Conservation (phyloP, 164 flowering plant species). For the Aristolochia contorta region DNA sequence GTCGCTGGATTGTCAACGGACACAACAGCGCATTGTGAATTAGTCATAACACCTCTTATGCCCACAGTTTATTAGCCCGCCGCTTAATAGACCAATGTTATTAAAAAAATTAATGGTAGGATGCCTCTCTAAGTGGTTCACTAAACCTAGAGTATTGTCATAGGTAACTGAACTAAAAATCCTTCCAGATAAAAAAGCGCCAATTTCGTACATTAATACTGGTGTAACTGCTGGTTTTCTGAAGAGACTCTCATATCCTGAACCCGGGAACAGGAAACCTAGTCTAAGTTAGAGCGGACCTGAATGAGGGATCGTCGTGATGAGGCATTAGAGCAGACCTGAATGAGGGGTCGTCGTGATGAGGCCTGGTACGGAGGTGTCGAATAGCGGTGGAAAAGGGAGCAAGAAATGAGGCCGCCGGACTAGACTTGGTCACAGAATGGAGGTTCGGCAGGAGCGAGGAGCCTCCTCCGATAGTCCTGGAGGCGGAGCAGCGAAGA, state of each 20-base stretch:
- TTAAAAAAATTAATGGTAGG: too few species aligned
- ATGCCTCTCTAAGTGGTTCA: too few species aligned
- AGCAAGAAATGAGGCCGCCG: background rate
- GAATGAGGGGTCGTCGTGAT: conserved; percentile 9
- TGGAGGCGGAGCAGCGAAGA: background rate
- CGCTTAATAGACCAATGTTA: too few species aligned
- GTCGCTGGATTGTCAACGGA: too few species aligned
- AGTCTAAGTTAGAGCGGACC: conserved; percentile 7
- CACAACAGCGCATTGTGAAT: too few species aligned
- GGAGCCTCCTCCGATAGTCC: too few species aligned
- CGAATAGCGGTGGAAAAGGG: conserved; percentile 10
- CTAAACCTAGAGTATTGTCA: too few species aligned
- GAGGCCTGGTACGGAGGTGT: conserved; percentile 15
- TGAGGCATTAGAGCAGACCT: conserved; percentile 12
- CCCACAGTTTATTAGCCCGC: too few species aligned
- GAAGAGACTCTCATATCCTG: too few species aligned
- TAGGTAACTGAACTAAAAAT: background rate
- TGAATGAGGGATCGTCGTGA: conserved; percentile 10
- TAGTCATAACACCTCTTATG: too few species aligned
- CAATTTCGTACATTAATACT: background rate
- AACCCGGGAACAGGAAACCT: too few species aligned
- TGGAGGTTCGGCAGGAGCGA: background rate
- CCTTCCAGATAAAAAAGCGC: background rate
- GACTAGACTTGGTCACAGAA: background rate
- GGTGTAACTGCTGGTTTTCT: too few species aligned